Evolutionary conservation across 768 basidiomycete species (phyloP), one percentile per base, ranked within the genome.

Genomic region (Tulasnella calospora): DNA sequence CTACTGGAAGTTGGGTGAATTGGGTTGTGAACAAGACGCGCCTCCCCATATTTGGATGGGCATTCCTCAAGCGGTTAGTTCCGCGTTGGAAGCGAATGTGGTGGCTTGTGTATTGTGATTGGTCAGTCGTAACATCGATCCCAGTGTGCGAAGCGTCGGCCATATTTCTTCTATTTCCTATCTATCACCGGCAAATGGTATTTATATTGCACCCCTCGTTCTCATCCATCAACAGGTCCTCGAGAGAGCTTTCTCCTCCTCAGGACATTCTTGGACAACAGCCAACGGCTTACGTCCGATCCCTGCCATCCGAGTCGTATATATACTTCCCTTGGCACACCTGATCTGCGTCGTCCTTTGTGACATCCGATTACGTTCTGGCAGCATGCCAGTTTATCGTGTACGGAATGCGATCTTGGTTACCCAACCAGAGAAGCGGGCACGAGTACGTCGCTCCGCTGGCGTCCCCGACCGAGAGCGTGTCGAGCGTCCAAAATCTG

Each of bases 371-470:
- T n/a, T 67, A 67, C 33, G 13, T 67, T 35, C 33, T 27, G 61
- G 13, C 6, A 67, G 0, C 23, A 67, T 67, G 61, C 61, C 61
- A 67, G 61, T 67, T 67, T 67, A 67, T 33, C 61, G 61, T 67
- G 61, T 67, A 67, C 61, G 61, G 61, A 67, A 67, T 67, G 61
- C 61, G 61, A 67, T 67, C 61, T 67, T 67, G 33, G 61, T 67
- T 67, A 67, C 61, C 61, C 61, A 67, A 19, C 61, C 61, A 67
- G 61, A 67, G 10, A 67, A 67, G 61, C 61, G 61, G 15, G 61
- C 61, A 27, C 61, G 61, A 23, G 23, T 9, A 15, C 61, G 61
- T 35, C 21, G 61, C 61, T 33, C 61, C 61, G 61, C 30, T 30
- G 61, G 30, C 61, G 61, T 27, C 33, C 19, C 27, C 27, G 61